Conservation (phyloP, 2,329 filamentous ascomycete species). For the Apiospora marii region DNA sequence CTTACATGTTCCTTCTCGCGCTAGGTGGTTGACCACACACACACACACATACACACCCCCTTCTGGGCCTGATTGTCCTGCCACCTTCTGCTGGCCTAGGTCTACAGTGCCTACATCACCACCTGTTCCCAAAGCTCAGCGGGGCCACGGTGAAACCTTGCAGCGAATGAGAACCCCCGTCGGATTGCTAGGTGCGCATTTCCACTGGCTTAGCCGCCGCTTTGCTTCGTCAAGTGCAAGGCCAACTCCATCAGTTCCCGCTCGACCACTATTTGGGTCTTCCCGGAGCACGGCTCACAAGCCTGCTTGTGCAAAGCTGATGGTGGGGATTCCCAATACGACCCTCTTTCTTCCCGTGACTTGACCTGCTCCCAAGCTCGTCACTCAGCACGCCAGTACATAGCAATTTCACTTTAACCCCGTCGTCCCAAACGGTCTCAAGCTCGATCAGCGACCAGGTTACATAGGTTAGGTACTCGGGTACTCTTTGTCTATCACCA, state of each 20-base stretch:
- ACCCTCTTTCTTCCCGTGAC: conserved; percentile 39
- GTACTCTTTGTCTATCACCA: conserved; percentile 31
- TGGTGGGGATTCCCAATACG: conserved; percentile 47
- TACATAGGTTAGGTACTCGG: conserved; percentile 19
- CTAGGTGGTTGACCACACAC: not conserved
- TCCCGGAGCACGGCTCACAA: conserved; percentile 46
- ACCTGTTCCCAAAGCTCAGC: conserved; percentile 34
- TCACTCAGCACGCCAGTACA: conserved; percentile 33
- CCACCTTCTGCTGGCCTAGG: conserved; percentile 10
- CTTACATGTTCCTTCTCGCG: conserved; percentile 4
- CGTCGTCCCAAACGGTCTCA: conserved; percentile 15
- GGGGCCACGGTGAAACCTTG: conserved; percentile 36
- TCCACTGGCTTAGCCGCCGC: conserved; percentile 40
- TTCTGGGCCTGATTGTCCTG: not conserved
- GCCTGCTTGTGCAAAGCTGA: conserved; percentile 49
- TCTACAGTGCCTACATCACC: conserved; percentile 12
- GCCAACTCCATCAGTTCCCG: conserved; percentile 46
- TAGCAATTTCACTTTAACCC: conserved; percentile 38
- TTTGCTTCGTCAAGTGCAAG: conserved; percentile 46
- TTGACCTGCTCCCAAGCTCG: conserved; percentile 35
- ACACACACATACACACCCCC: too few relatives aligned
- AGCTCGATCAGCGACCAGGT: conserved; percentile 19
- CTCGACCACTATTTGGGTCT: conserved; percentile 41
- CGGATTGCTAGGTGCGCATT: conserved; percentile 29
- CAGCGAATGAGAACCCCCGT: conserved; percentile 50